Base-by-base conservation (phyloP, 2,329 filamentous ascomycete genomes). In the Pseudocercospora fuligena region DNA sequence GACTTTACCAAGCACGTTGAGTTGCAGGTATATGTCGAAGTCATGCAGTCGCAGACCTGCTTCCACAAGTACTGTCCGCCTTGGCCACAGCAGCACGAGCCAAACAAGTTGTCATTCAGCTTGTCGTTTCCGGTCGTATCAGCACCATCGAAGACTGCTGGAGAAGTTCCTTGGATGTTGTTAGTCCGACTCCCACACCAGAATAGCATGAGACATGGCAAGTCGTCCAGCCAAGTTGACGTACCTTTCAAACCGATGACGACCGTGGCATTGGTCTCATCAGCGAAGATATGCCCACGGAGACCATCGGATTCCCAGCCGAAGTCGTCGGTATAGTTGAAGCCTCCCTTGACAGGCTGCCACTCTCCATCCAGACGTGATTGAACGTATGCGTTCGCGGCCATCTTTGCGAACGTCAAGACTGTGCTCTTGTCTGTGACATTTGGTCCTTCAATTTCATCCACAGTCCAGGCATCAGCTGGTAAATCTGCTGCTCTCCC, bases 121-220 rank as follows among this genome's bases (percentile, higher is more conserved):
- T 99, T 99, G 82, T 99, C 95, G 73, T 97, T 97, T 27, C 93
- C 97, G 0, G 94, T 98, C 1, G 95, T 98, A 60, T 94, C 94
- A 43, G 94, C 92, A n/a, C 95, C 95, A 78, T 98, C 94, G 76
- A 97, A 98, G 3, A 98, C 89, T 12, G 95, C 94, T 1, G 90
- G 88, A 8, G 81, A 75, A 12, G 72, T 74, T 56, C 70, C 68
- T 73, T 54, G 11, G 53, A 60, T 9, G 25, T 25, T 27, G 56
- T 67, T 47, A 67, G 61, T 47, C 33, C 31, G 19, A 14, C 59
- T 33, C n/a, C 14, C 60, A 14, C 29, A 40, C 54, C 51, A 57
- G 36, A 29, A 49, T 33, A 31, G 53, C 27, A 62, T 62, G 46
- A 36, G 27, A 62, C 49, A 51, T 46, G 14, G 16, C 56, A 58